These are phyloP conservation scores for Schizosaccharomyces lindneri DNA, from an alignment of 805 yeast species.

Conservation along the genomic window DNA sequence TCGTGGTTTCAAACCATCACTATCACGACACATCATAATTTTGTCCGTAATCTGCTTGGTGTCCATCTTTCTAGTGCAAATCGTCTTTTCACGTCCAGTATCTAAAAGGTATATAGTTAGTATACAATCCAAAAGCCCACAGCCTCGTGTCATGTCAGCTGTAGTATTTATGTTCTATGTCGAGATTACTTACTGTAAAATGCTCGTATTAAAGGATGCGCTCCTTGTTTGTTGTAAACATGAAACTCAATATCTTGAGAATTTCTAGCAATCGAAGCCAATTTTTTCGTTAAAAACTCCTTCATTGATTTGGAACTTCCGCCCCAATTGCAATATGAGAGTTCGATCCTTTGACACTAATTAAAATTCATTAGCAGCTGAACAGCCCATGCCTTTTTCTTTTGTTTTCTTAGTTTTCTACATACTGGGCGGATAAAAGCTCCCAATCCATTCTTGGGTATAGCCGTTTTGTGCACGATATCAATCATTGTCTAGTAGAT, in stretches of 20 bases:
- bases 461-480: slow-evolving; percentile 28
- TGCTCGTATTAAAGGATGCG: slow-evolving; percentile 49
- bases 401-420: slow-evolving; percentile 37
- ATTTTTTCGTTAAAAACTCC: slow-evolving; percentile 32
- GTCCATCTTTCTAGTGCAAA: slow-evolving; percentile 56
- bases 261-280: slow-evolving; percentile 28
- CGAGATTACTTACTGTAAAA: slow-evolving; percentile 17
- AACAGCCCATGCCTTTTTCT: neutral
- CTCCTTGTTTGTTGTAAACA: slow-evolving; percentile 41
- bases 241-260: slow-evolving; percentile 51
- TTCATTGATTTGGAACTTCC: slow-evolving; percentile 77
- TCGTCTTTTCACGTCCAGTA: slow-evolving; percentile 24
- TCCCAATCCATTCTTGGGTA: slow-evolving; percentile 53
- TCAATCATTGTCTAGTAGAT: slow-evolving; percentile 8
- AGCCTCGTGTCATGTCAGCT: no score
- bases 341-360: slow-evolving; percentile 18
- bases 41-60: slow-evolving; percentile 37
- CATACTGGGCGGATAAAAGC: slow-evolving; percentile 35
- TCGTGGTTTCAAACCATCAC: slow-evolving; percentile 37
- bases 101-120: slow-evolving; percentile 7
- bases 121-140: neutral
- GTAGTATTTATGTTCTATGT: no score
- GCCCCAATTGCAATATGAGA: slow-evolving; percentile 86
- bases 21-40: slow-evolving; percentile 34
- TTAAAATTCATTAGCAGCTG: neutral